Conservation (phyloP, 305 asterid genomes). For the Solanum hybrid region DNA sequence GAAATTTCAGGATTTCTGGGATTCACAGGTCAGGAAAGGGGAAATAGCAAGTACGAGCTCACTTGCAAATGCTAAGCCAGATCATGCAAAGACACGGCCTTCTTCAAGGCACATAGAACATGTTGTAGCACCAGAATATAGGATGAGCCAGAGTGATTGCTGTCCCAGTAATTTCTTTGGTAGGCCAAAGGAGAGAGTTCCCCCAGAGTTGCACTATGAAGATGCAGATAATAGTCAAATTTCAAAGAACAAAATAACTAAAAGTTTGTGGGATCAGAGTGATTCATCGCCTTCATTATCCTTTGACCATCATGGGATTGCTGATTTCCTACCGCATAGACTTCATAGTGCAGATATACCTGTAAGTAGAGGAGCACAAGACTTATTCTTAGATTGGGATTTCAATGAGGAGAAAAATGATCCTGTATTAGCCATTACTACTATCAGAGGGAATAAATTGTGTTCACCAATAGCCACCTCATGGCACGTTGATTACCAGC, state of each 20-base stretch:
- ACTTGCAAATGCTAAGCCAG: constrained; percentile 18
- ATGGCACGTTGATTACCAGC: constrained; percentile 25
- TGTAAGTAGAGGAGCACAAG: constrained; percentile 26
- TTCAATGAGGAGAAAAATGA: constrained; percentile 18
- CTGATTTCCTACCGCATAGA: constrained; percentile 27
- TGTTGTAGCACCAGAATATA: not conserved
- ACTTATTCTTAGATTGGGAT: constrained; percentile 42
- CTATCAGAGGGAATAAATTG: constrained; percentile 1
- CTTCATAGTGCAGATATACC: constrained; percentile 19
- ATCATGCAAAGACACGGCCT: constrained; percentile 26
- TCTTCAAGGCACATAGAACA: constrained; percentile 22
- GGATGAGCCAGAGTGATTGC: constrained; percentile 19
- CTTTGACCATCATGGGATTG: constrained; percentile 18
- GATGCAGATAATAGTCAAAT: constrained; percentile 13
- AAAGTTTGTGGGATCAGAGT: constrained; percentile 16
- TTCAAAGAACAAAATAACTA: constrained; percentile 12
- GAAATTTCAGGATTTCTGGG: constrained; percentile 23
- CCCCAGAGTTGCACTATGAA: constrained; percentile 20
- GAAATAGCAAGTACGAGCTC: constrained; percentile 18
- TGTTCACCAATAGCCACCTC: constrained; percentile 24
- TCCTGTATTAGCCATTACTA: constrained; percentile 11
- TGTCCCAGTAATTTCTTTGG: constrained; percentile 20
- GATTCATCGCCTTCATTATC: constrained; percentile 28
- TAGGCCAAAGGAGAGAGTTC: constrained; percentile 22
- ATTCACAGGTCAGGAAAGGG: constrained; percentile 19